Base-by-base conservation (phyloP, 768 basidiomycete species). In the Tulasnella sp. region DNA sequence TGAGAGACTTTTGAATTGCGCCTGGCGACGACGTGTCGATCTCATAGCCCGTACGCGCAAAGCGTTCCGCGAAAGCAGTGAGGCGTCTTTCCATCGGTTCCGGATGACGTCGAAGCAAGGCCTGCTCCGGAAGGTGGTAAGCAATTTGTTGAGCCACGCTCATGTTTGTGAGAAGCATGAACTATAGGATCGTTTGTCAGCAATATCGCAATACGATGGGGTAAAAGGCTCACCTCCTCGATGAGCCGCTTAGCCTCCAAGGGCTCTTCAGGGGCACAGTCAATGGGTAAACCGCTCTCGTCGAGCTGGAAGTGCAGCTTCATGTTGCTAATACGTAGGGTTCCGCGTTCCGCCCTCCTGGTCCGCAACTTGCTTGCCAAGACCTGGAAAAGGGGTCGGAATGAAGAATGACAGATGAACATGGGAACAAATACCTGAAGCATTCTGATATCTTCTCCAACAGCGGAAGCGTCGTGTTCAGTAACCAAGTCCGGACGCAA, bases 71-170 rank as follows among this genome's bases (percentile, higher is more conserved):
- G 65, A 98, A 93, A 9, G 76, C 76, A 57, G 76, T 84, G 60
- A 99, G 72, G 42, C 96, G 84, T 60, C 96, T 83, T 49, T 96
- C 92, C 56, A 97, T 76, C 2, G 96, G 96, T 25, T 74, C 78
- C 67, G 98, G 96, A 65, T 98, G 93, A 56, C 96, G 84, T 60
- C 96, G 84, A 41, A 99, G 79, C 12, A 99, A 75, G n/a, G 94
- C 87, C 68, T 98, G 96, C 67, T 99, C 96, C 25, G 96, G 92
- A 23, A 98, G 79, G 64, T 91, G 82, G 21, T 92, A 83, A 35
- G 94, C 94, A 64, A 96, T 82, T 63, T 92, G 84, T 67, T 93
- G 89, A 8, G 96, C 92, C 37, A 93, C 85, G 11, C 88, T 74
- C 32, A 83, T 82, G 67, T 98, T 99, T 62, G 86, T 83, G 54